Percentiles rank a stretch among this genome's conserved stretches.
Evolutionary conservation across 2,329 filamentous ascomycete genomes (phyloP).

Genomic region (Alternaria arborescens): DNA sequence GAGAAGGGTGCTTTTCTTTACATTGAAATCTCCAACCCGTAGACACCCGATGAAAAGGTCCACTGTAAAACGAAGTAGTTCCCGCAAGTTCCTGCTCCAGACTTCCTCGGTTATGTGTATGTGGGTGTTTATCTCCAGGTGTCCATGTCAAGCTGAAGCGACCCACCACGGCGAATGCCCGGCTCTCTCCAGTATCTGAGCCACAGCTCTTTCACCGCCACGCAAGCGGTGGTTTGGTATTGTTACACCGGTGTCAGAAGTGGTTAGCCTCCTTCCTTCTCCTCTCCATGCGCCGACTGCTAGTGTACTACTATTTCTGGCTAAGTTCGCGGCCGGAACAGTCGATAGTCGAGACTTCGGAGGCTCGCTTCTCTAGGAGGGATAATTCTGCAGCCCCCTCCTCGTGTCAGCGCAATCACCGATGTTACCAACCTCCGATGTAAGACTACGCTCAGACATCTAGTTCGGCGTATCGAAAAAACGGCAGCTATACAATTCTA

Average conservation of each 20-base stretch:
- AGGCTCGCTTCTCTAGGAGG: background rate
- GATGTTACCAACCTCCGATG: slow-evolving; percentile 4
- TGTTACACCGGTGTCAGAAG: background rate
- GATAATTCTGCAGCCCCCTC: background rate
- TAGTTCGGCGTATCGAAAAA: slow-evolving; percentile 4
- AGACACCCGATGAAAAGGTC: slow-evolving; percentile 8
- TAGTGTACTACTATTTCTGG: background rate
- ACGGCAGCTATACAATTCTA: background rate
- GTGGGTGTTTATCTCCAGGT: slow-evolving; percentile 3
- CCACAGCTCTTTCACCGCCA: slow-evolving; percentile 6
- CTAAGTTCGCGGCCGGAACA: background rate
- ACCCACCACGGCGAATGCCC: slow-evolving; percentile 4
- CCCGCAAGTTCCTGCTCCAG: slow-evolving; percentile 10
- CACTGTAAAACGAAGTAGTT: slow-evolving; percentile 3
- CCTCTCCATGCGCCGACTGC: background rate
- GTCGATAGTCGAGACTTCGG: background rate
- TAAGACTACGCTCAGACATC: background rate
- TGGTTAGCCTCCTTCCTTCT: background rate
- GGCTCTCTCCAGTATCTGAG: slow-evolving; percentile 6
- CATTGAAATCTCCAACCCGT: background rate
- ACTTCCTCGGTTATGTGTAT: slow-evolving; percentile 4
- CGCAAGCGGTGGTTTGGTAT: background rate
- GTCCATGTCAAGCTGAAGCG: slow-evolving; percentile 2
- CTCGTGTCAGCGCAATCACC: slow-evolving; percentile 2
- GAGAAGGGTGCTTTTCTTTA: background rate